A percentile compares a stretch with the other conserved stretches of the same genome.
Evolutionary conservation across 371 early-diverging fungal species (phyloP).

Genomic region (Actinomortierella wolfii): DNA sequence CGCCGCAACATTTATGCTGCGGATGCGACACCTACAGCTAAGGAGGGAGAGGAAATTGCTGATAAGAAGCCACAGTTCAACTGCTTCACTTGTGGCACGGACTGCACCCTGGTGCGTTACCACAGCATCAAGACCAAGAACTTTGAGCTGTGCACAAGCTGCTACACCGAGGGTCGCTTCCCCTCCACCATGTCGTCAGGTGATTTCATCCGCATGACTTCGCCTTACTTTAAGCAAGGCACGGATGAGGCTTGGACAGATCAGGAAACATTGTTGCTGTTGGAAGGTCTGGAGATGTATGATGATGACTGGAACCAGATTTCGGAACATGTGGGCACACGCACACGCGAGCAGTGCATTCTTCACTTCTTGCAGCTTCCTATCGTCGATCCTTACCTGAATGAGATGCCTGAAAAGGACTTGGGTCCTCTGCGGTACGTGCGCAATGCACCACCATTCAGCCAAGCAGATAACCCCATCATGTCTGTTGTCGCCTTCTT

Average conservation of each 20-base stretch:
- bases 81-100: constrained; percentile 91
- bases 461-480: constrained; percentile 94
- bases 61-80: constrained; percentile 46
- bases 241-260: constrained; percentile 86
- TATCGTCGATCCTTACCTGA: constrained; percentile 90
- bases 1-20: constrained; percentile 35
- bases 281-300: constrained; percentile 96
- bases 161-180: constrained; percentile 95
- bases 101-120: constrained; percentile 81
- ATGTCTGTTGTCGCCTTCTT: constrained; percentile 96
- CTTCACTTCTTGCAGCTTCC: constrained; percentile 95
- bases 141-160: constrained; percentile 86
- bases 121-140: constrained; percentile 81
- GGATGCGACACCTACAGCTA: constrained; percentile 28
- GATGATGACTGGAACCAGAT: constrained; percentile 97
- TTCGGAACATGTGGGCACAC: constrained; percentile 92
- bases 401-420: constrained; percentile 42
- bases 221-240: constrained; percentile 53
- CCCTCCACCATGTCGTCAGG: constrained; percentile 82
- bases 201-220: constrained; percentile 84
- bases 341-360: constrained; percentile 93
- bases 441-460: constrained; percentile 75
- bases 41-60: constrained; percentile 46
- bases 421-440: constrained; percentile 68
- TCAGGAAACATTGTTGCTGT: constrained; percentile 90